Percentiles rank a stretch among this genome's conserved stretches.
Conservation (phyloP, 2,329 filamentous ascomycete species). For the Claviceps quebecensis region DNA sequence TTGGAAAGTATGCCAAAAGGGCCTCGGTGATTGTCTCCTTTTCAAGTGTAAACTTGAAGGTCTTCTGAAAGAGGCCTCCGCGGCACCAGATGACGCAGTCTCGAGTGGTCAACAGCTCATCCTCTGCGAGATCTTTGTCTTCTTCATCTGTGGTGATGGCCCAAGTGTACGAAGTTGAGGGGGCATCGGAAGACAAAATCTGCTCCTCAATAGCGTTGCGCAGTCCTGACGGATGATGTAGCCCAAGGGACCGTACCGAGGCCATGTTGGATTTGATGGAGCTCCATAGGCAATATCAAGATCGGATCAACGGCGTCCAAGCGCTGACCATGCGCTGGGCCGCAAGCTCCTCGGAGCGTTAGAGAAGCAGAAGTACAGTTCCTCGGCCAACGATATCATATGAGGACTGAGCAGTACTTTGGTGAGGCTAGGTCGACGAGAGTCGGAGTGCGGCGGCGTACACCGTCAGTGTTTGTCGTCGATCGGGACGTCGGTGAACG, state of each 20-base stretch:
- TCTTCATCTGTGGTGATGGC: constrained; percentile 37
- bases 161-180: constrained; percentile 60
- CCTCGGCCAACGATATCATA: background rate
- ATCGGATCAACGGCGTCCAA: background rate
- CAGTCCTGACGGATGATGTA: constrained; percentile 77
- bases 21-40: constrained; percentile 79
- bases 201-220: constrained; percentile 71
- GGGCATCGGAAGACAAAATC: constrained; percentile 55
- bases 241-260: constrained; percentile 74
- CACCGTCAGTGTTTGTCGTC: too few species aligned
- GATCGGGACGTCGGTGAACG: too few species aligned
- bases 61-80: constrained; percentile 69
- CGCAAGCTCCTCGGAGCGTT: background rate
- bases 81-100: constrained; percentile 79
- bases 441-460: background rate
- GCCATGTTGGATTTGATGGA: constrained; percentile 49
- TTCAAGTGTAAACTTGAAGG: constrained; percentile 76
- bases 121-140: constrained; percentile 39
- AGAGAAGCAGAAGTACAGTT: background rate
- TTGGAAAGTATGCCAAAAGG: constrained; percentile 68
- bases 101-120: constrained; percentile 67
- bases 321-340: background rate
- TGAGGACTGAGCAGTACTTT: background rate
- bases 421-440: background rate
- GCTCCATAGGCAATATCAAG: constrained; percentile 19